A percentile compares a stretch with the other conserved stretches of the same genome.
Evolutionary conservation across 169 alveolate genomes (phyloP).

Genomic region (Plasmodium fragile): DNA sequence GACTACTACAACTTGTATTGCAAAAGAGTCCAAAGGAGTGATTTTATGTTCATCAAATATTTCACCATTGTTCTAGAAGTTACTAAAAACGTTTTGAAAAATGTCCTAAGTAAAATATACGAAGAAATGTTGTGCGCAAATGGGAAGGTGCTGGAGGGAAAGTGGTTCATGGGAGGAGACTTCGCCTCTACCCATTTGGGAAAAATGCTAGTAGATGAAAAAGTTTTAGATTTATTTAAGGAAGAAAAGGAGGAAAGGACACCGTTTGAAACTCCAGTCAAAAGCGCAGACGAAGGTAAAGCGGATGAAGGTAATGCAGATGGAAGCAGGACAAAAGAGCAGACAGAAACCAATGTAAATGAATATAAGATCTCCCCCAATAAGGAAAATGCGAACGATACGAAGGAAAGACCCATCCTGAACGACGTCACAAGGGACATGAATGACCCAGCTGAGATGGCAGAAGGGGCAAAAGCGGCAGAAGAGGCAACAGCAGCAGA

Average conservation of each 20-base stretch:
- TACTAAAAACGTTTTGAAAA: constrained; percentile 48
- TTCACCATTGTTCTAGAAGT: constrained; percentile 44
- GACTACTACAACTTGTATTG: constrained; percentile 65
- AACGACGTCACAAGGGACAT: background rate
- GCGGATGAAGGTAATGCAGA: background rate
- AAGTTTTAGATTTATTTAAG: background rate
- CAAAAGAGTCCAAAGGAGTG: constrained; percentile 54
- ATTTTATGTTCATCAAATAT: constrained; percentile 50
- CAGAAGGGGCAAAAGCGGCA: background rate
- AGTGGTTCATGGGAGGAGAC: background rate
- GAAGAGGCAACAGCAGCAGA: background rate
- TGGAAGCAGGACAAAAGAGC: background rate
- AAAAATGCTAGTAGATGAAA: constrained; percentile 15
- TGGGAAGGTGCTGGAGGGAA: background rate
- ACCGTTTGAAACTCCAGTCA: background rate
- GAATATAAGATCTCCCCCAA: background rate
- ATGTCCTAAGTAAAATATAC: constrained; percentile 13
- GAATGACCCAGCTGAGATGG: background rate
- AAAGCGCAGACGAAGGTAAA: background rate
- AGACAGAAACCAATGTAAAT: background rate
- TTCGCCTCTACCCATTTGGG: background rate
- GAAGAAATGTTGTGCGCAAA: constrained; percentile 3
- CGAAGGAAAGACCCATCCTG: background rate
- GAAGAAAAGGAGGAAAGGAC: background rate
- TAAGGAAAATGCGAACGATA: background rate